These are phyloP conservation scores for Calonectria pseudoturangicola DNA, from an alignment of 2,329 filamentous ascomycete species.

Conservation along the genomic window DNA sequence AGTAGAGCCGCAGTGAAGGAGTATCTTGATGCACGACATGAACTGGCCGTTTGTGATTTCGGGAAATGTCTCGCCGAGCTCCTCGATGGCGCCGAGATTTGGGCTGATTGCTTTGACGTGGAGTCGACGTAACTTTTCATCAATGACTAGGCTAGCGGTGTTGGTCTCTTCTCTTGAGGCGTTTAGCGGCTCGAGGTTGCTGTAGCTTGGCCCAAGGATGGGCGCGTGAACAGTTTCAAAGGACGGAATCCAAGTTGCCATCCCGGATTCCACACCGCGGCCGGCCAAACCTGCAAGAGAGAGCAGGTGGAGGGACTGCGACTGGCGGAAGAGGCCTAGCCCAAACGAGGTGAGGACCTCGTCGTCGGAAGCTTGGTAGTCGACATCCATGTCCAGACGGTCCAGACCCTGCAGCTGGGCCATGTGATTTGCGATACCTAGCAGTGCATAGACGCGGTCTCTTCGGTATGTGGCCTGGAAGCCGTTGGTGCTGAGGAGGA, in stretches of 20 bases:
- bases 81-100: constrained; percentile 46
- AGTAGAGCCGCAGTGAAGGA: constrained; percentile 48
- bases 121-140: constrained; percentile 32
- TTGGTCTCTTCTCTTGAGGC: constrained; percentile 20
- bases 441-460: constrained; percentile 52
- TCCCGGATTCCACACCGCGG: constrained; percentile 29
- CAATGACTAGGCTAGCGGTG: constrained; percentile 38
- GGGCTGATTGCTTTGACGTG: constrained; percentile 44
- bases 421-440: constrained; percentile 51
- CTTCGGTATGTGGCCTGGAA: constrained; percentile 46
- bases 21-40: constrained; percentile 43
- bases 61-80: constrained; percentile 39
- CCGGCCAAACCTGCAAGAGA: constrained; percentile 46
- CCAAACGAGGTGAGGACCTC: constrained; percentile 43
- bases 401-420: constrained; percentile 37
- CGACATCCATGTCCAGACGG: constrained; percentile 40
- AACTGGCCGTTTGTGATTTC: constrained; percentile 39
- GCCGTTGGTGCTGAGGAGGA: constrained; percentile 46
- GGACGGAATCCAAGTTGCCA: constrained; percentile 50
- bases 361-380: constrained; percentile 47
- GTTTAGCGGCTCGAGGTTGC: constrained; percentile 38
- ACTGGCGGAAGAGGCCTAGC: constrained; percentile 40
- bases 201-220: constrained; percentile 41
- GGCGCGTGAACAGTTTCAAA: constrained; percentile 47
- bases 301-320: constrained; percentile 48